phyloP scores from a whole-genome alignment of 2,329 filamentous ascomycete genomes.

The Exophiala sp. region DNA sequence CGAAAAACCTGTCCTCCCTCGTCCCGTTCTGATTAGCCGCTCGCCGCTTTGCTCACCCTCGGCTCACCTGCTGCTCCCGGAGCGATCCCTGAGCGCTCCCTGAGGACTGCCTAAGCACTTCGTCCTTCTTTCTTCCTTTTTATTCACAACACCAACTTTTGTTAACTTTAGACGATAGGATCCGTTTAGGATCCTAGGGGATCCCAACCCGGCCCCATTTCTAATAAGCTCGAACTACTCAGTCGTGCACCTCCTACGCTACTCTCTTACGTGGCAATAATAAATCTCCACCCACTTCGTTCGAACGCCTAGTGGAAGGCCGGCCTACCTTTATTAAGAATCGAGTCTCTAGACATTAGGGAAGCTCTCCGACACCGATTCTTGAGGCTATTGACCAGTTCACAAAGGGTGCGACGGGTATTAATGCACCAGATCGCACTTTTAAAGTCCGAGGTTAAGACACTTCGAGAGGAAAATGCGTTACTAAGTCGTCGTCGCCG shows the following conservation, averaged over 20 bases:
- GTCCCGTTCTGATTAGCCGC: no score
- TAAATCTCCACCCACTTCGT: no score
- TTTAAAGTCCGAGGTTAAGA: slow-evolving; percentile 5
- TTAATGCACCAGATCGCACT: not conserved
- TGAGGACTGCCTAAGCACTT: slow-evolving; percentile 5
- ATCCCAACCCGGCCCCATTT: no score
- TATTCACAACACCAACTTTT: slow-evolving; percentile 7
- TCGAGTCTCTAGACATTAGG: not conserved
- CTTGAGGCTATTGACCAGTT: slow-evolving; percentile 1
- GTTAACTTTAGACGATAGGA: slow-evolving; percentile 6
- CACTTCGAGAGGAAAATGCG: not conserved
- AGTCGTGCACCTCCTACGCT: no score
- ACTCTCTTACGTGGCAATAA: no score
- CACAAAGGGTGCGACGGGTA: not conserved
- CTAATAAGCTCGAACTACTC: no score
- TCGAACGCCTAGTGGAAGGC: no score
- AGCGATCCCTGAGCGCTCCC: slow-evolving; percentile 4
- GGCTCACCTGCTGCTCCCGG: no score
- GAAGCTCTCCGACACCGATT: slow-evolving; percentile 2
- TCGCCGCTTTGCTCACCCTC: no score
- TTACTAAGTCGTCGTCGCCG: not conserved
- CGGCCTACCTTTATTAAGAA: not conserved
- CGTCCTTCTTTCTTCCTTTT: slow-evolving; percentile 4
- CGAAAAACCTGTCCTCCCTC: no score
- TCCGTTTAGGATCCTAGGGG: slow-evolving; percentile 4